Conservation (phyloP, 805 yeast genomes). For the Yarrowia sp. region DNA sequence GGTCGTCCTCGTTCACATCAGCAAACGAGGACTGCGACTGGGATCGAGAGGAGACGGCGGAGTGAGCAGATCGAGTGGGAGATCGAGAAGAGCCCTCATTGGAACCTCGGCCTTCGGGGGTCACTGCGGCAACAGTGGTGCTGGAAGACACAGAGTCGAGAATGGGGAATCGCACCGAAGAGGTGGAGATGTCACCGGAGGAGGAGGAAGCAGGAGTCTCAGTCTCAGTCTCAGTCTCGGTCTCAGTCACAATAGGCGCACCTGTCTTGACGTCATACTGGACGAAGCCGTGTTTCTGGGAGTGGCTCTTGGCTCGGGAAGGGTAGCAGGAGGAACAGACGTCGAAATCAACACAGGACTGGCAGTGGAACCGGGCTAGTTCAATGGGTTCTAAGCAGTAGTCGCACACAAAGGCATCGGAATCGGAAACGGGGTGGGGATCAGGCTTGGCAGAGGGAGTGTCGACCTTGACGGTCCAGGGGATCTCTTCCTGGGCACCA, state of each 20-base stretch:
- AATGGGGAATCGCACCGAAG: constrained; percentile 16
- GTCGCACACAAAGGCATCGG: constrained; percentile 12
- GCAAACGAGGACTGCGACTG: constrained; percentile 21
- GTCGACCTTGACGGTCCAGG: constrained; percentile 26
- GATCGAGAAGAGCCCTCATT: not conserved
- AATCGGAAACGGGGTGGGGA: not conserved
- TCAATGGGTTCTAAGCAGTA: constrained; percentile 42
- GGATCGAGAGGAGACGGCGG: constrained; percentile 3
- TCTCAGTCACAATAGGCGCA: not conserved
- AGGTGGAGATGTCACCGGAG: constrained; percentile 10
- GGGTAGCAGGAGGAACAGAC: constrained; percentile 51
- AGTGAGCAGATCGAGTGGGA: not conserved
- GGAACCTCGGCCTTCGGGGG: not conserved
- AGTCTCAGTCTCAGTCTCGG: not conserved
- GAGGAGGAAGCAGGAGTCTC: not conserved
- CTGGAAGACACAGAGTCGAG: constrained; percentile 17
- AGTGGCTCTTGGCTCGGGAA: constrained; percentile 31
- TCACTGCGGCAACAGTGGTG: not conserved
- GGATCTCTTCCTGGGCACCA: constrained; percentile 31
- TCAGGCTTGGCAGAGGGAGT: constrained; percentile 18
- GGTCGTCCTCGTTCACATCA: constrained; percentile 6
- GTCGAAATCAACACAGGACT: constrained; percentile 58
- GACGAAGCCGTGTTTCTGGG: constrained; percentile 17
- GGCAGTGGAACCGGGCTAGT: constrained; percentile 59
- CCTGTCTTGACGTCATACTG: constrained; percentile 14